Percentiles rank a stretch among this genome's conserved stretches.
Conservation (phyloP, 2,329 filamentous ascomycete genomes). For the Chrysoporthe austroafricana region DNA sequence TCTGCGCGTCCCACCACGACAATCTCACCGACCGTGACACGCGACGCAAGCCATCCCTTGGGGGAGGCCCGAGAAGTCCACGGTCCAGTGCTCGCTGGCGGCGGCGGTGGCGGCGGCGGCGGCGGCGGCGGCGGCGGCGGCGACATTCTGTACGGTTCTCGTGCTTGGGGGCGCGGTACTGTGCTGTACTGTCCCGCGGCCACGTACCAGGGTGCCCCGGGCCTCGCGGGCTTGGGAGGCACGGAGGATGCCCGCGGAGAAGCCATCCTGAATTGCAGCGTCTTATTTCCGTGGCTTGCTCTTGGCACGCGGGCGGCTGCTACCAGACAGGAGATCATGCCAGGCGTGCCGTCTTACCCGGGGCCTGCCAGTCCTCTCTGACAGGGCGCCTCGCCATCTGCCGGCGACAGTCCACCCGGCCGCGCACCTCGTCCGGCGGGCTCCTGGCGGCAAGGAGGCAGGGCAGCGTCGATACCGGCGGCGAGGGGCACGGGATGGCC, state of each 20-base stretch:
- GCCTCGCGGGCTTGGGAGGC: neutral
- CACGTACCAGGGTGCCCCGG: neutral
- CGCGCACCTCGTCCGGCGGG: neutral
- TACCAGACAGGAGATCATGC: neutral
- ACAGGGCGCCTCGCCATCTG: neutral
- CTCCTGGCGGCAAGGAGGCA: slow-evolving; percentile 2
- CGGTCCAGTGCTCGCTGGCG: no score
- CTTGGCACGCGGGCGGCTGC: neutral
- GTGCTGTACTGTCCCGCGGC: no score
- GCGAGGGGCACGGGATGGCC: no score
- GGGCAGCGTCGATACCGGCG: neutral
- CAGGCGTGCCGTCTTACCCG: slow-evolving; percentile 13
- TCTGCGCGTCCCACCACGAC: neutral
- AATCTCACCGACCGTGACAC: neutral
- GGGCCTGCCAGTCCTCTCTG: neutral
- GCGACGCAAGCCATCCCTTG: neutral
- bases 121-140: no score
- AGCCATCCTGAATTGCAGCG: neutral
- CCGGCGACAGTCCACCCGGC: neutral
- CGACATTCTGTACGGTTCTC: no score
- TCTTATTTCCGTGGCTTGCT: slow-evolving; percentile 5
- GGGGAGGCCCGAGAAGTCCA: no score
- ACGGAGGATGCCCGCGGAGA: neutral
- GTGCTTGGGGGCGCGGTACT: no score
- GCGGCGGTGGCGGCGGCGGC: no score